Evolutionary conservation across 352 stramenopile species (phyloP).

Genomic region (Phytopythium ostracodes): DNA sequence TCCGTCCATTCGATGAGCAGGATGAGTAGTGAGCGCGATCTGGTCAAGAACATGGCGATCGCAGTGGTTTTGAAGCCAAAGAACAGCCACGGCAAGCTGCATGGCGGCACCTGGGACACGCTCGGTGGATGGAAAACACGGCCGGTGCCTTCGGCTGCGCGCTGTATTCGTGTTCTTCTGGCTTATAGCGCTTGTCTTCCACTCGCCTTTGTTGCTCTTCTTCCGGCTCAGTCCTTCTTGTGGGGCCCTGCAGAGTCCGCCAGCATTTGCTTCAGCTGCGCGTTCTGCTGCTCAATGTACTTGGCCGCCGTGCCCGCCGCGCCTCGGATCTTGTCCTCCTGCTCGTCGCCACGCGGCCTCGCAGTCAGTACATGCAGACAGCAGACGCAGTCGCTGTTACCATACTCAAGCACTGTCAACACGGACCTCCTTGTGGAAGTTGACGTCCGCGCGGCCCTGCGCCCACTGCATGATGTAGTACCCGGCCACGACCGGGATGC

Average conservation of each 20-base stretch:
- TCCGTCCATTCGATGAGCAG: too few relatives aligned
- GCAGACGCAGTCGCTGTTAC: too few relatives aligned
- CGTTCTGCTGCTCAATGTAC: slow-evolving; percentile 67
- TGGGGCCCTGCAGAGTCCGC: slow-evolving; percentile 15
- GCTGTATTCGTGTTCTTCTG: neutral
- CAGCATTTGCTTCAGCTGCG: slow-evolving; percentile 51
- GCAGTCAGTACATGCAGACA: too few relatives aligned
- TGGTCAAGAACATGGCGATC: too few relatives aligned
- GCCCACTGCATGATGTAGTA: slow-evolving; percentile 93
- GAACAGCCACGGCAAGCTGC: too few relatives aligned
- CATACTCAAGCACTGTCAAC: too few relatives aligned
- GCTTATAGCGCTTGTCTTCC: neutral
- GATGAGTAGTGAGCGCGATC: too few relatives aligned
- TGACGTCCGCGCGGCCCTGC: slow-evolving; percentile 58
- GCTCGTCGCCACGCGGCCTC: too few relatives aligned
- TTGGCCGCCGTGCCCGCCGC: slow-evolving; percentile 38
- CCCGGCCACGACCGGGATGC: slow-evolving; percentile 78
- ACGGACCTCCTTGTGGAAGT: slow-evolving; percentile 68
- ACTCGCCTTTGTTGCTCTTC: neutral
- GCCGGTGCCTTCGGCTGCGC: neutral
- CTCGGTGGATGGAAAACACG: neutral
- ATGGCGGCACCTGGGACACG: too few relatives aligned
- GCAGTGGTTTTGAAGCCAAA: too few relatives aligned
- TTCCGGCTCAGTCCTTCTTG: neutral
- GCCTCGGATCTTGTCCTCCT: slow-evolving; percentile 68